These are phyloP conservation scores for Xylaria curta DNA, from an alignment of 495 filamentous ascomycete species.

Conservation along the genomic window DNA sequence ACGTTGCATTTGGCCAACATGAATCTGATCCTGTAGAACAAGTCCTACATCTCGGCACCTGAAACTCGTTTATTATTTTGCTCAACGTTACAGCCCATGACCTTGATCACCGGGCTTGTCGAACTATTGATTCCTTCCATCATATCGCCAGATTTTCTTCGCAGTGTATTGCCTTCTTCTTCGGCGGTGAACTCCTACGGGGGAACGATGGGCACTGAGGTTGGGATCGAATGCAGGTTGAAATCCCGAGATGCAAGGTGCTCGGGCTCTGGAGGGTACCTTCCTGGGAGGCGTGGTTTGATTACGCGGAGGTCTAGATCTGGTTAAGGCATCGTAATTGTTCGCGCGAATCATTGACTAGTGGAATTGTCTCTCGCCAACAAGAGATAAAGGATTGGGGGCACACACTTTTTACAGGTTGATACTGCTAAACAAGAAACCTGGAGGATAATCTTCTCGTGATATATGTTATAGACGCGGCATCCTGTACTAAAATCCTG, in stretches of 20 bases:
- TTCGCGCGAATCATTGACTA: slow-evolving; percentile 17
- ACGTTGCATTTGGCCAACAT: not conserved
- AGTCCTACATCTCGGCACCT: not conserved
- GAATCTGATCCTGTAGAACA: not conserved
- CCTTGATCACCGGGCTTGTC: not conserved
- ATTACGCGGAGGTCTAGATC: slow-evolving; percentile 12
- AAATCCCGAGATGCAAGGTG: slow-evolving; percentile 17
- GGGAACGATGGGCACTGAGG: not conserved
- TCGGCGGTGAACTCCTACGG: not conserved
- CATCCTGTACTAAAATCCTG: not conserved
- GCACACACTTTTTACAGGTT: not conserved
- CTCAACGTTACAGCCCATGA: slow-evolving; percentile 15
- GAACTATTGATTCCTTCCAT: not conserved
- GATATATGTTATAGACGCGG: slow-evolving; percentile 7
- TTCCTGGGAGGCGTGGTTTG: not conserved
- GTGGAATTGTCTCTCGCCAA: slow-evolving; percentile 10
- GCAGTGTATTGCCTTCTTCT: slow-evolving; percentile 25
- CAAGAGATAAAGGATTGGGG: slow-evolving; percentile 5
- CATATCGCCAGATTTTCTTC: slow-evolving; percentile 1
- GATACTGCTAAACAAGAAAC: not conserved
- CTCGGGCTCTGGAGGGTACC: not conserved
- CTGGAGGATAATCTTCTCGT: not conserved
- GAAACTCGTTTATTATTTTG: not conserved
- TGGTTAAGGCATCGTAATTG: slow-evolving; percentile 9
- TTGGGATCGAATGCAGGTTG: slow-evolving; percentile 15